Evolutionary conservation across 192 early-diverging fungal genomes (phyloP), one percentile per base, ranked within the genome.

Genomic region (Linnemannia hyalina): DNA sequence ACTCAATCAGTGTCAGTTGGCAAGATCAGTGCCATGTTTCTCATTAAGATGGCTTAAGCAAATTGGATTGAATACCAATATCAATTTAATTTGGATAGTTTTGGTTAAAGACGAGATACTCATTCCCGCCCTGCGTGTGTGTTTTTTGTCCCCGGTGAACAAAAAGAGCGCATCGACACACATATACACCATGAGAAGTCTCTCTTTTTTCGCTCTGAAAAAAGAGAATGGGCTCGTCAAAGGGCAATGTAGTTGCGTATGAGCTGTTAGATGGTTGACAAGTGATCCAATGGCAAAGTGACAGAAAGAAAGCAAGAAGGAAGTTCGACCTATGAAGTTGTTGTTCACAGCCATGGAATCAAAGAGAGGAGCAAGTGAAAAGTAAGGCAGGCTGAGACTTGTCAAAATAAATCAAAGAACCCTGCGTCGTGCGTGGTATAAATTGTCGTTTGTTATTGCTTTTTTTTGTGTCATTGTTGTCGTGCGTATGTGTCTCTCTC

Each of bases 141-240:
- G 8, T 65, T 32, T 57, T 65, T 65, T 65, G 60, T 65, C 60
- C 60, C 60, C 29, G 60, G 60, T 65, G n/a, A 65, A 65, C 60
- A 65, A 65, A 65, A 60, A 65, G 60, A 65, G 60, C 60, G 11
- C 26, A 65, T 65, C 60, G 29, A 65, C 29, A 65, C n/a, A 29
- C 23, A 32, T 29, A 29, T n/a, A 15, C 29, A 15, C 4, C 26
- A 29, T 32, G 11, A 26, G 26, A 60, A 26, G 55, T 7, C n/a
- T 57, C 6, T 57, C 23, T n/a, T 26, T 57, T 26, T 26, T 32
- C 10, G 29, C 9, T n/a, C n/a, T n/a, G 11, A 11, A 60, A 26
- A 26, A 26, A 60, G n/a, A 60, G 9, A 60, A 10, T 65, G 60
- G 60, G 60, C 60, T 65, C 60, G 60, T 13, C 60, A 65, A 52